phyloP scores from a whole-genome alignment of 257 asterid genomes.

The Agastache rugosa region DNA sequence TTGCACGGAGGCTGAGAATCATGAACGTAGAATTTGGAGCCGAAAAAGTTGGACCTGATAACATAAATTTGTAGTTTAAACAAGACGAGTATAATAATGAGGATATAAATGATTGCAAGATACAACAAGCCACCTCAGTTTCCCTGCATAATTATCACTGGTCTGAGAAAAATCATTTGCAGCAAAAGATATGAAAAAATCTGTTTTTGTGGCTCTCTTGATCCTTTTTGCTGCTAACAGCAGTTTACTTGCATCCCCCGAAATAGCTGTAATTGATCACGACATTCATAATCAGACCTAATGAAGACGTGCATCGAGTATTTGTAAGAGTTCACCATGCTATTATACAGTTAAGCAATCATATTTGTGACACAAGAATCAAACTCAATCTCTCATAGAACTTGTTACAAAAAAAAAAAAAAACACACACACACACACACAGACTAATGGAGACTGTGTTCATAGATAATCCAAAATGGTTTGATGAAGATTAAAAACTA shows the following conservation, averaged over 20 bases:
- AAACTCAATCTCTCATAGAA: neutral
- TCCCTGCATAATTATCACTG: slow-evolving; percentile 59
- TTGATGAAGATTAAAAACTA: neutral
- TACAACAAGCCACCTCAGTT: slow-evolving; percentile 47
- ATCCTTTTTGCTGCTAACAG: slow-evolving; percentile 67
- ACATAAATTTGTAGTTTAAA: neutral
- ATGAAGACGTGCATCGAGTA: neutral
- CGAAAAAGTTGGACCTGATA: slow-evolving; percentile 69
- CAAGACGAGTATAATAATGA: neutral
- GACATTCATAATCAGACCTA: slow-evolving; percentile 29
- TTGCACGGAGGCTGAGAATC: slow-evolving; percentile 55
- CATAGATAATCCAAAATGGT: neutral
- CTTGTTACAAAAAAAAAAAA: neutral
- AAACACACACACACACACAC: too few species aligned
- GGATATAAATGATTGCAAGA: neutral
- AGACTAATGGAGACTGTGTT: too few species aligned
- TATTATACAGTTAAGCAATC: neutral
- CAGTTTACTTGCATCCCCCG: slow-evolving; percentile 66
- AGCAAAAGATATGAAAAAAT: slow-evolving; percentile 58
- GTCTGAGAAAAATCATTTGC: slow-evolving; percentile 61
- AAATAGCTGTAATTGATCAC: slow-evolving; percentile 50
- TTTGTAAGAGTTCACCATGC: neutral
- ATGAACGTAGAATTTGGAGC: slow-evolving; percentile 62
- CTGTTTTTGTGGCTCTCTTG: slow-evolving; percentile 59
- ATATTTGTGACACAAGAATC: neutral